Conservation (phyloP, 352 stramenopile species). For the Stephanocyclus meneghinianus region DNA sequence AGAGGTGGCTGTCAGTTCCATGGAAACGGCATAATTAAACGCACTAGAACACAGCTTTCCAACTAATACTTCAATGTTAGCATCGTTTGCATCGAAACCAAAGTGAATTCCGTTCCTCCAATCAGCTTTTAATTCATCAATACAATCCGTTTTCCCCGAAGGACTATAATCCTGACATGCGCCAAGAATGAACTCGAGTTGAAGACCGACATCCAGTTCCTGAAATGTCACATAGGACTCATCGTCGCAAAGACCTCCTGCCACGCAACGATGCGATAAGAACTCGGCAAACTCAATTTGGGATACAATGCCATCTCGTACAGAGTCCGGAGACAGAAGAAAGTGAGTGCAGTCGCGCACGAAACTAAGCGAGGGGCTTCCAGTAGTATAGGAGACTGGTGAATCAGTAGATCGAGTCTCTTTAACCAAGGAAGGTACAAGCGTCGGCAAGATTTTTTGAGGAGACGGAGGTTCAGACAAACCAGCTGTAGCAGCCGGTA, state of each 20-base stretch:
- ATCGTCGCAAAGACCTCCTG: constrained; percentile 17
- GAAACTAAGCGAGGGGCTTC: background rate
- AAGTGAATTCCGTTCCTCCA: constrained; percentile 20
- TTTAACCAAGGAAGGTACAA: background rate
- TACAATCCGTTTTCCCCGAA: background rate
- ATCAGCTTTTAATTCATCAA: constrained; percentile 8
- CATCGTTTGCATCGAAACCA: constrained; percentile 18
- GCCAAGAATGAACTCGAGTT: constrained; percentile 24
- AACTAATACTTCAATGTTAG: constrained; percentile 8
- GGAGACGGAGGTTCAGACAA: background rate
- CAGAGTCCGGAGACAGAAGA: constrained; percentile 11
- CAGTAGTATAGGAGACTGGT: background rate
- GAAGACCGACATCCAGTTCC: constrained; percentile 16
- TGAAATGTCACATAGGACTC: constrained; percentile 13
- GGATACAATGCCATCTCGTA: constrained; percentile 15
- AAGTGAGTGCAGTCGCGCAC: constrained; percentile 6
- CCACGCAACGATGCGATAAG: constrained; percentile 14
- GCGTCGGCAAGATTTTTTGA: background rate
- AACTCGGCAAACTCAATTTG: constrained; percentile 27
- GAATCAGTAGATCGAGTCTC: background rate
- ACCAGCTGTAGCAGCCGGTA: no score
- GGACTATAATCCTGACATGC: constrained; percentile 9
- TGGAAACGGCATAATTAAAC: constrained; percentile 16
- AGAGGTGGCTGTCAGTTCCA: background rate
- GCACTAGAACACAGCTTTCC: constrained; percentile 1